A percentile compares a stretch with the other conserved stretches of the same genome.
phyloP scores from a whole-genome alignment of 106 monocot genomes.

The Dioscorea alata region DNA sequence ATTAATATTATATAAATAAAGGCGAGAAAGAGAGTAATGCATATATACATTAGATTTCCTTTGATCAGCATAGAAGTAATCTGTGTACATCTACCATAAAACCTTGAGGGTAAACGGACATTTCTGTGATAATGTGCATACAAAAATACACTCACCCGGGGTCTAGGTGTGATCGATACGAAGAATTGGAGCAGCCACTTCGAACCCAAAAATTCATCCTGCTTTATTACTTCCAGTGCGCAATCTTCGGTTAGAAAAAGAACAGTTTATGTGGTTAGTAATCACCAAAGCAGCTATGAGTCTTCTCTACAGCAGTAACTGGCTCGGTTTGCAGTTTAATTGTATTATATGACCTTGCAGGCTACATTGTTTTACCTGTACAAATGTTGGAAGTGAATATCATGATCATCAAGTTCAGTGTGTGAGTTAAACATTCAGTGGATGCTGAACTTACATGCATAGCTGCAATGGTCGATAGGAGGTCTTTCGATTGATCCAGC shows the following conservation, averaged over 20 bases:
- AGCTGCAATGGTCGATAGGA: slow-evolving; percentile 63
- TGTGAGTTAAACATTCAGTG: not conserved
- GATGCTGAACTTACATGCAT: slow-evolving; percentile 56
- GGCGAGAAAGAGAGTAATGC: not conserved
- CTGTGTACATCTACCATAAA: slow-evolving; percentile 9
- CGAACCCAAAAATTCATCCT: not conserved
- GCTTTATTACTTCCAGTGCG: slow-evolving; percentile 3
- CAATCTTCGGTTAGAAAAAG: slow-evolving; percentile 16
- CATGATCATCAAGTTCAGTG: not conserved
- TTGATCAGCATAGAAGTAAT: slow-evolving; percentile 3
- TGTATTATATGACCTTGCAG: slow-evolving; percentile 38
- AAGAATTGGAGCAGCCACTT: not conserved
- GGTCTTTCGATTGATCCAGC: slow-evolving; percentile 67
- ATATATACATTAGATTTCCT: slow-evolving; percentile 10
- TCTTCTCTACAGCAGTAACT: slow-evolving; percentile 2
- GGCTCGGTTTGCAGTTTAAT: slow-evolving; percentile 14
- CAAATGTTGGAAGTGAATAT: not conserved
- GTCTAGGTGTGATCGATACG: not conserved
- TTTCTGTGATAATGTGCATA: slow-evolving; percentile 4
- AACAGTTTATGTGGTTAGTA: slow-evolving; percentile 13
- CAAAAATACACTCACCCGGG: slow-evolving; percentile 14
- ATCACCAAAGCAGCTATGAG: not conserved
- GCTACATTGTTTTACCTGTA: slow-evolving; percentile 61
- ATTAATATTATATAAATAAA: not conserved
- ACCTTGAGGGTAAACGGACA: not conserved